A percentile compares a stretch with the other conserved stretches of the same genome.
These are phyloP conservation scores for Eutrema heterophyllum DNA, from an alignment of 345 rosid species.

Conservation along the genomic window DNA sequence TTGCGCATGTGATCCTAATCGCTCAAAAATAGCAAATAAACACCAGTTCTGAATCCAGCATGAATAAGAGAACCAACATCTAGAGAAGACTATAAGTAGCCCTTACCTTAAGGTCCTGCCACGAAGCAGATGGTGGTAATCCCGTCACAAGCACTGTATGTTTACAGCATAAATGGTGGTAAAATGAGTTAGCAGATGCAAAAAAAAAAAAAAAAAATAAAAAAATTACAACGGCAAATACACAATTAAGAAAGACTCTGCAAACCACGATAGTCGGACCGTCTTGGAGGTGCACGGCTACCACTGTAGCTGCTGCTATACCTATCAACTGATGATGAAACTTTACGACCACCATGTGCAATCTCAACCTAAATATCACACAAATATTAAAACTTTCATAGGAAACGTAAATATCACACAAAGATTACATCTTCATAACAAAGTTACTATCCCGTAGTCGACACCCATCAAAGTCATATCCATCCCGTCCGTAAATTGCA, in stretches of 20 bases:
- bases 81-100: background rate
- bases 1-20: slow-evolving; percentile 94
- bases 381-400: too few species aligned
- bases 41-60: background rate
- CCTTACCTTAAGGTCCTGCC: slow-evolving; percentile 98
- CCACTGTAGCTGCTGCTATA: slow-evolving; percentile 63
- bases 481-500: slow-evolving; percentile 89
- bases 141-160: slow-evolving; percentile 80
- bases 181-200: background rate
- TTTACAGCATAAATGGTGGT: background rate
- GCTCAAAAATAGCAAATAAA: background rate
- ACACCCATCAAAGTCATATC: slow-evolving; percentile 79
- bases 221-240: background rate
- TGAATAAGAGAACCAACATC: background rate
- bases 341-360: slow-evolving; percentile 83
- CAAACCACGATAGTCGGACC: slow-evolving; percentile 89
- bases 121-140: slow-evolving; percentile 92
- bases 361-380: slow-evolving; percentile 92
- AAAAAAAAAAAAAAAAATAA: too few species aligned
- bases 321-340: slow-evolving; percentile 68
- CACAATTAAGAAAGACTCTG: background rate
- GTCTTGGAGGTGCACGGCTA: slow-evolving; percentile 73
- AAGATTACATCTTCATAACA: background rate
- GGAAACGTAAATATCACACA: background rate
- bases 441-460: slow-evolving; percentile 62